Evolutionary conservation across 192 early-diverging fungal species (phyloP), one percentile per base, ranked within the genome.

Genomic region (Backusella tarrabulga): DNA sequence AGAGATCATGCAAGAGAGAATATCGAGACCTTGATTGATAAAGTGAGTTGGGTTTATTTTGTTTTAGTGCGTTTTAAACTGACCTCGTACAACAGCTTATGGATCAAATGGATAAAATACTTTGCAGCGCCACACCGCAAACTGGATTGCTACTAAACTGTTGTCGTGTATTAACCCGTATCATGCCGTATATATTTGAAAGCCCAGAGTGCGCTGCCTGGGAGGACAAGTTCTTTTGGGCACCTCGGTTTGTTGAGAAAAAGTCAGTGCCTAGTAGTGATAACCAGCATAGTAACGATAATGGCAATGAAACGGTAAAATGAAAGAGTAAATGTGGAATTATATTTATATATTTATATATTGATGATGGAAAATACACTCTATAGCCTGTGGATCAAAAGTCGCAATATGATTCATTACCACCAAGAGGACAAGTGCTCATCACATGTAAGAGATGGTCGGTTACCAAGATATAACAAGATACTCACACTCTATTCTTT

Each of bases 161-260:
- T 73, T 80, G 94, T 14, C 90, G 97, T 21, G 85, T 97, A 2
- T 82, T 98, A 52, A 95, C 95, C 0, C 88, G 97, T 15, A 73
- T 98, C 32, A 81, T 98, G 44, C 97, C 95, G 6, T 96, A 92
- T 83, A 80, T 93, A 14, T 98, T 92, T 80, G 97, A 98, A 82
- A 82, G 79, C 15, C 75, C 81, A 11, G 83, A 87, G 32, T 52
- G 78, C 12, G 75, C 41, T 17, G 81, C 82, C 7, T 85, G 92
- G 87, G 92, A 94, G 72, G 80, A 86, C 0, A 70, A 69, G 8
- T 84, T 90, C 35, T 93, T 94, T 76, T 94, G 93, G 93, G 83
- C 85, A 1, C 68, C 82, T 34, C 68, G 60, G 63, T 17, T 46
- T 17, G 71, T 67, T 0, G 41, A 69, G 21, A 46, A 71, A 38